Evolutionary conservation across 805 yeast species (phyloP).

Genomic region (Saccharomyces mikatae): DNA sequence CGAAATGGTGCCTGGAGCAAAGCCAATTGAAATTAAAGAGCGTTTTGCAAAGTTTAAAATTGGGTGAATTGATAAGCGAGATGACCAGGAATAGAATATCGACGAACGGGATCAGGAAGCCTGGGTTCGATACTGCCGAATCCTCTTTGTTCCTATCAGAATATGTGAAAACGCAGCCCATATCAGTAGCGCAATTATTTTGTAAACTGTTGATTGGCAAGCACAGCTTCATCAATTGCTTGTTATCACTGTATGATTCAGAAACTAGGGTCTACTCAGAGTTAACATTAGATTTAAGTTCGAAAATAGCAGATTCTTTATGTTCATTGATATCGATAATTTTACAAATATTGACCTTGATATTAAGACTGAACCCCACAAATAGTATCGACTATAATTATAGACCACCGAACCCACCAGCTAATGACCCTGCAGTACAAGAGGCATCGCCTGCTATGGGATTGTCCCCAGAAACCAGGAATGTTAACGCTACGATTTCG

Average conservation of each 20-base stretch:
- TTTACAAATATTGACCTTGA: constrained; percentile 18
- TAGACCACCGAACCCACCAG: constrained; percentile 8
- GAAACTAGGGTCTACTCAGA: constrained; percentile 3
- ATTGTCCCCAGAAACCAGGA: background rate
- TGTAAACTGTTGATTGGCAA: constrained; percentile 15
- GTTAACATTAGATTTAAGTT: constrained; percentile 9
- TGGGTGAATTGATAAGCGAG: constrained; percentile 22
- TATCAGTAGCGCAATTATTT: constrained; percentile 10
- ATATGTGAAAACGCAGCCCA: background rate
- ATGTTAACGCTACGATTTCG: background rate
- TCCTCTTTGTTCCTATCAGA: background rate
- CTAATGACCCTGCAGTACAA: background rate
- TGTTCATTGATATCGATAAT: constrained; percentile 19
- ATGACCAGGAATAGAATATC: constrained; percentile 22
- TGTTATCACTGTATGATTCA: constrained; percentile 12
- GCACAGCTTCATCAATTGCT: constrained; percentile 12
- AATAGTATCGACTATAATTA: constrained; percentile 24
- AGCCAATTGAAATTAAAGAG: constrained; percentile 14
- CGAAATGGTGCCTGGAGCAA: constrained; percentile 27
- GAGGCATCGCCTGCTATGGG: background rate
- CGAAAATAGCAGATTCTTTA: constrained; percentile 13
- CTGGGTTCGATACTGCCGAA: background rate
- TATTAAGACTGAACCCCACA: constrained; percentile 25
- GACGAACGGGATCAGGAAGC: constrained; percentile 4
- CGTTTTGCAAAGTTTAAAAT: constrained; percentile 19